phyloP scores from a whole-genome alignment of 331 rosid genomes.

The Cydonia oblonga region DNA sequence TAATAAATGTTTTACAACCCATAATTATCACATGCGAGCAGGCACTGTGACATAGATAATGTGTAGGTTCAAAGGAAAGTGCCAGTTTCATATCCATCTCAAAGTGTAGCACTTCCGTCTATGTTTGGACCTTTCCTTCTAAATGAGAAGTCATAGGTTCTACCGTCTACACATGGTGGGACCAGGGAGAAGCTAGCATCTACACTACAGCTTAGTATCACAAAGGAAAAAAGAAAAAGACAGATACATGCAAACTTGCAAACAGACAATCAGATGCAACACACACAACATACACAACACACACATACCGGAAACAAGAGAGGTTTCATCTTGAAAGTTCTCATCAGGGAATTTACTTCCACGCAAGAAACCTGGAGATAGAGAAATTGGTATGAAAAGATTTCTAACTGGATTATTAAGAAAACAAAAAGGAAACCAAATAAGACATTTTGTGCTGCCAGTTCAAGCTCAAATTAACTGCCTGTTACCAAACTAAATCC shows the following conservation, averaged over 20 bases:
- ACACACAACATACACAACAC: constrained; percentile 4
- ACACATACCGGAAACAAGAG: constrained; percentile 67
- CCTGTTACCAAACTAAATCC: not conserved
- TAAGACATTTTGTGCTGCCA: not conserved
- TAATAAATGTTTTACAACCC: not conserved
- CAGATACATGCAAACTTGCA: not conserved
- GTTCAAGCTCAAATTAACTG: not conserved
- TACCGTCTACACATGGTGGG: not conserved
- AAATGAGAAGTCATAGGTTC: not conserved
- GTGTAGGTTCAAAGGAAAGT: not conserved
- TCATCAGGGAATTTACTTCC: constrained; percentile 87
- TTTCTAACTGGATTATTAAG: constrained; percentile 6
- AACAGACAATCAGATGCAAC: not conserved
- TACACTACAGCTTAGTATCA: not conserved
- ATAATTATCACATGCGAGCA: not conserved
- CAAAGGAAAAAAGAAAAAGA: not conserved
- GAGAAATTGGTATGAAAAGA: constrained; percentile 3
- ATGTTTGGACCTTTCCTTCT: not conserved
- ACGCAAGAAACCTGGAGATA: constrained; percentile 69
- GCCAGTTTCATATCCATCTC: not conserved
- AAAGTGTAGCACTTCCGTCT: not conserved
- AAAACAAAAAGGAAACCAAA: not conserved
- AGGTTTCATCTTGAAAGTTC: constrained; percentile 78
- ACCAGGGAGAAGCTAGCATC: not conserved
- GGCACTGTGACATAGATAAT: not conserved